A percentile compares a stretch with the other conserved stretches of the same genome.
These are phyloP conservation scores for Lactifluus subvellereus DNA, from an alignment of 768 basidiomycete species.

Conservation along the genomic window DNA sequence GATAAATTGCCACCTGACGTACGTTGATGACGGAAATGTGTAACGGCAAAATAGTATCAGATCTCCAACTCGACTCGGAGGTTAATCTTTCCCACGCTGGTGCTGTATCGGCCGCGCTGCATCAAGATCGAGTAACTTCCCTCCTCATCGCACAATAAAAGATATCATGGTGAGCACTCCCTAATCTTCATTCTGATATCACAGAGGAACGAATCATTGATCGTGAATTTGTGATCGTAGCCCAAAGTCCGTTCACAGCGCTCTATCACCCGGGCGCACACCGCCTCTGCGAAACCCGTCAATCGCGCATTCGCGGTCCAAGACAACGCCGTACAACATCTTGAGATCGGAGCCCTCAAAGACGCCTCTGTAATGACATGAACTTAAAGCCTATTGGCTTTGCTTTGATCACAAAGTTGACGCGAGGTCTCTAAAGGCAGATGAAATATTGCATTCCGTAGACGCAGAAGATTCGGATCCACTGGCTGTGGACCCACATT, in stretches of 20 bases:
- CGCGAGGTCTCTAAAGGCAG: constrained; percentile 33
- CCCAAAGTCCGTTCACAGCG: constrained; percentile 40
- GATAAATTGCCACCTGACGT: too few relatives aligned
- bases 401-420: not conserved
- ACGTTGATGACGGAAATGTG: too few relatives aligned
- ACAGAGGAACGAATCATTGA: not conserved
- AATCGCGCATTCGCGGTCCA: constrained; percentile 48
- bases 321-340: constrained; percentile 42
- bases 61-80: not conserved
- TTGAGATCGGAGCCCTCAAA: constrained; percentile 40
- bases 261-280: constrained; percentile 40
- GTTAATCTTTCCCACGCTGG: not conserved
- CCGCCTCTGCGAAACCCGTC: constrained; percentile 40
- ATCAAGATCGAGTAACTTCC: not conserved
- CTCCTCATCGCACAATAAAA: not conserved
- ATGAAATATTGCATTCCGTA: constrained; percentile 40
- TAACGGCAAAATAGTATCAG: not conserved
- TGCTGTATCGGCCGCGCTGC: not conserved
- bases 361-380: constrained; percentile 37
- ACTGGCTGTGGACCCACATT: constrained; percentile 22
- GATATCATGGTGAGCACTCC: constrained; percentile 11
- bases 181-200: not conserved
- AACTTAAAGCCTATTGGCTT: not conserved
- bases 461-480: constrained; percentile 15
- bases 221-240: constrained; percentile 12